These are phyloP conservation scores for Dysphania ambrosioides DNA, from an alignment of 148 eudicot species.

Conservation along the genomic window DNA sequence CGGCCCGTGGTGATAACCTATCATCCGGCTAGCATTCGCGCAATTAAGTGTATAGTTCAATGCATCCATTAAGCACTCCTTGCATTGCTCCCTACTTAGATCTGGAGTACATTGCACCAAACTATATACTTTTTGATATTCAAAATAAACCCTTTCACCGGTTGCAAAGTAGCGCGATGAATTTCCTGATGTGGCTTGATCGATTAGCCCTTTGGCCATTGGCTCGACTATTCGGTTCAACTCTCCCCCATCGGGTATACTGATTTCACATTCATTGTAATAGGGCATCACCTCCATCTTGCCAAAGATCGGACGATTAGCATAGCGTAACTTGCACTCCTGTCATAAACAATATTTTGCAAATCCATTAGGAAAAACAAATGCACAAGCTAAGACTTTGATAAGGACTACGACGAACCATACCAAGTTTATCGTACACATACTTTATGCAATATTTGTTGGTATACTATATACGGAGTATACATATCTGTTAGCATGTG, in stretches of 20 bases:
- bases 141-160: neutral
- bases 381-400: neutral
- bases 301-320: neutral
- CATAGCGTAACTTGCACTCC: conserved; percentile 9
- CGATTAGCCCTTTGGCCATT: neutral
- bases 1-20: neutral
- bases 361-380: neutral
- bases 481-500: too few relatives aligned
- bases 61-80: neutral
- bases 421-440: too few relatives aligned
- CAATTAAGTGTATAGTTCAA: neutral
- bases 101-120: conserved; percentile 5
- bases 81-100: neutral
- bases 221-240: neutral
- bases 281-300: neutral
- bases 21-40: neutral
- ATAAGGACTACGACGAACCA: neutral
- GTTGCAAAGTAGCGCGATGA: neutral
- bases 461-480: too few relatives aligned
- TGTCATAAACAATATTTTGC: neutral
- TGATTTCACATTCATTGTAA: neutral
- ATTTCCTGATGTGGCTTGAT: neutral
- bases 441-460: too few relatives aligned
- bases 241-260: conserved; percentile 2
- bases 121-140: neutral